Percentiles rank a stretch among this genome's conserved stretches.
These are phyloP conservation scores for Kappamyces sp. DNA, from an alignment of 192 early-diverging fungal species.

Conservation along the genomic window DNA sequence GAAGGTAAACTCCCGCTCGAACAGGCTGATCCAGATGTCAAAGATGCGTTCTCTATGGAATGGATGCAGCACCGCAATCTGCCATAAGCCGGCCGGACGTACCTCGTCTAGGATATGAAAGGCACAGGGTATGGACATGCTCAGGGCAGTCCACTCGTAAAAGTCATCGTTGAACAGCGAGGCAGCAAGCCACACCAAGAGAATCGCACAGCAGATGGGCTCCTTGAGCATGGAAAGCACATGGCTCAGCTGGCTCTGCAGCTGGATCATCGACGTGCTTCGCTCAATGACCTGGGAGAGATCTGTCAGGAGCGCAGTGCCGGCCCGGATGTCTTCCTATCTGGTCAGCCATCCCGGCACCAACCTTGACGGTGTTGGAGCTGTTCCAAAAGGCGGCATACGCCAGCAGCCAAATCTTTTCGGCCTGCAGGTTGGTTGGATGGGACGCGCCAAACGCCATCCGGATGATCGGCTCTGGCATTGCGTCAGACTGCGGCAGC, in stretches of 20 bases:
- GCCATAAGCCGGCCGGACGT: no score
- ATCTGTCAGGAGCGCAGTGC: background rate
- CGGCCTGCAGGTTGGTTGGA: slow-evolving; percentile 1
- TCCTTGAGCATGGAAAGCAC: background rate
- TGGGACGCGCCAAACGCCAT: slow-evolving; percentile 10
- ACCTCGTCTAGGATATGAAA: slow-evolving; percentile 15
- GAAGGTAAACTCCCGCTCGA: slow-evolving; percentile 7
- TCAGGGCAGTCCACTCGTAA: slow-evolving; percentile 17
- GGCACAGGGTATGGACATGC: slow-evolving; percentile 5
- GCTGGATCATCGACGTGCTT: slow-evolving; percentile 9
- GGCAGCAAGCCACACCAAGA: slow-evolving; percentile 3
- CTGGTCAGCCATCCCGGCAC: background rate
- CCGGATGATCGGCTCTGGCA: slow-evolving; percentile 2
- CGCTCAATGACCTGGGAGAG: background rate
- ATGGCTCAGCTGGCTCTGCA: background rate
- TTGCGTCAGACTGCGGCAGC: background rate
- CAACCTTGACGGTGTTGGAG: background rate
- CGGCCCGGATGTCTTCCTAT: background rate
- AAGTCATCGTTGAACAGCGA: slow-evolving; percentile 11
- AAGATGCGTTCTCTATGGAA: slow-evolving; percentile 5
- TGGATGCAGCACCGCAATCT: slow-evolving; percentile 11
- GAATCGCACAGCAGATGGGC: slow-evolving; percentile 4
- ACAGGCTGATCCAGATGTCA: slow-evolving; percentile 14
- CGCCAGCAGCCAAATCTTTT: slow-evolving; percentile 15
- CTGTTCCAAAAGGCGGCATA: slow-evolving; percentile 6